Evolutionary conservation across 352 stramenopile genomes (phyloP).

Genomic region (Phytophthora lateralis): DNA sequence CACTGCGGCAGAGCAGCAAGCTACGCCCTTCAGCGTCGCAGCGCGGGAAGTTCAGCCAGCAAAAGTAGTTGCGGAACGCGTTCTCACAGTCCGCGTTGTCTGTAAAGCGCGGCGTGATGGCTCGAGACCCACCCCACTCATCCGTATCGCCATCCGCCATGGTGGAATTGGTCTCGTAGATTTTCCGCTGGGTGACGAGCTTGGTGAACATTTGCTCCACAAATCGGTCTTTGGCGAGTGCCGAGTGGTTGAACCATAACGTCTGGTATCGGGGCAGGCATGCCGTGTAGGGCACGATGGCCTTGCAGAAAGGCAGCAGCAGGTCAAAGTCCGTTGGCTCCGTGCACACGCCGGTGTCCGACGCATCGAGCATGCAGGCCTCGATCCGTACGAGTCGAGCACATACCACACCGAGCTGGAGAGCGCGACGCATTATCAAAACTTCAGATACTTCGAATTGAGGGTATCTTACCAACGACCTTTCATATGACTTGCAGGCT

Average conservation of each 20-base stretch:
- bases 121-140: conserved; percentile 63
- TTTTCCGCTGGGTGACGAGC: conserved; percentile 58
- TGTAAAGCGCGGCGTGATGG: conserved; percentile 78
- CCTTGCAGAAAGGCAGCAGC: conserved; percentile 72
- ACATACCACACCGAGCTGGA: conserved; percentile 6
- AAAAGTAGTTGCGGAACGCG: conserved; percentile 91
- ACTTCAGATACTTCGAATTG: too few species aligned
- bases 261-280: conserved; percentile 75
- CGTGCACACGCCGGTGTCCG: conserved; percentile 69
- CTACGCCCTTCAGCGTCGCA: conserved; percentile 86
- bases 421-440: not conserved
- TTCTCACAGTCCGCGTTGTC: conserved; percentile 90
- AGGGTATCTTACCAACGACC: too few species aligned
- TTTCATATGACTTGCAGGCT: too few species aligned
- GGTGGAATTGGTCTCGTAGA: conserved; percentile 69
- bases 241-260: conserved; percentile 81
- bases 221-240: conserved; percentile 76
- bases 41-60: conserved; percentile 92
- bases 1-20: conserved; percentile 86
- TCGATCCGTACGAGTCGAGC: not conserved
- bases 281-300: conserved; percentile 73
- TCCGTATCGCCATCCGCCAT: conserved; percentile 63
- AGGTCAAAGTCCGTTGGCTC: conserved; percentile 68
- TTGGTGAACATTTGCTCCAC: conserved; percentile 72
- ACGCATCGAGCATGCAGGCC: conserved; percentile 51